Evolutionary conservation across 2,329 filamentous ascomycete genomes (phyloP), one percentile per base, ranked within the genome.

Genomic region (Fusarium annulatum): DNA sequence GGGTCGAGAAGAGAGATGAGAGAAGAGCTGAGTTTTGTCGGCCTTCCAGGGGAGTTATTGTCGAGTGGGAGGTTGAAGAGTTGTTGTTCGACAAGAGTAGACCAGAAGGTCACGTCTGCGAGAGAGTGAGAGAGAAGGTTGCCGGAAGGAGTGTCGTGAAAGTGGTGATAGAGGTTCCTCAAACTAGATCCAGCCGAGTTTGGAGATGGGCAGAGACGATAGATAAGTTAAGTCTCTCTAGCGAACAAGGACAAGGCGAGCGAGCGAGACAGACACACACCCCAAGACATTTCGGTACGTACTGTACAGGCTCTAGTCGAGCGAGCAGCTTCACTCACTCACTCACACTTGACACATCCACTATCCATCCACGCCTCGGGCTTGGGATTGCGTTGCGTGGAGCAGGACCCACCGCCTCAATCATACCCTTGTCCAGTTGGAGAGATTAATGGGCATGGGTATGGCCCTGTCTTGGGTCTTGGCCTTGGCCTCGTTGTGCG

Each of bases 381-480:
- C 71, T 76, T 77, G 68, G 74, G 78, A 79, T 82, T 82, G 81
- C 81, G 81, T 83, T 82, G 81, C 80, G 81, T 82, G 80, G 81
- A 82, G 78, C 74, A 38, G 30, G 53, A 67, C 64, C 64, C 64
- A 67, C 72, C 64, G 30, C 57, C 64, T 68, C 65, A 66, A 67
- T 79, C 75, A 78, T 72, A 81, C 78, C 79, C 76, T 71, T 75
- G 74, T 73, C 72, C 72, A 60, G 66, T 77, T 77, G 76, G 76
- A 77, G 77, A 80, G 76, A 81, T 81, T 80, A 81, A 75, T 80
- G 79, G 71, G 78, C 81, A 79, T 80, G 79, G 78, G 64, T 55
- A 41, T 58, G 64, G 57, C 57, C 73, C 62, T 79, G 79, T 80
- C 78, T 80, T 79, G 7, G 28, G 78, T 77, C 63, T 64, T 78